Evolutionary conservation across 805 yeast genomes (phyloP).

Genomic region (Tetrapisispora phaffii): DNA sequence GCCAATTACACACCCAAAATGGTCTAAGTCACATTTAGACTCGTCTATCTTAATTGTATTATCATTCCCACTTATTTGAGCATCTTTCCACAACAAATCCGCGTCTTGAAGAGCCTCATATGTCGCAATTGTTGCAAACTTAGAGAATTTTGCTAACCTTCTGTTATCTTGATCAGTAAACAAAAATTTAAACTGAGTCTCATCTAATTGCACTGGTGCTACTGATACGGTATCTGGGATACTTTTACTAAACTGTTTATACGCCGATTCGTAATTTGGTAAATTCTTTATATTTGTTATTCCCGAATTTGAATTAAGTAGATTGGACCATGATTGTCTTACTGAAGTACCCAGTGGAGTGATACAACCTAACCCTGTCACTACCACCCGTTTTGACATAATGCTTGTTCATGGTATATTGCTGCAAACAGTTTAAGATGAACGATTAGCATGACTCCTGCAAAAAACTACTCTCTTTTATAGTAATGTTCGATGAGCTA

Average conservation of each 20-base stretch:
- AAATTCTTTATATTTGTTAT: slow-evolving; percentile 41
- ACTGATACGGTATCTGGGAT: slow-evolving; percentile 60
- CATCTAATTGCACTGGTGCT: slow-evolving; percentile 47
- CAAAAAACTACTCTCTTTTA: no score
- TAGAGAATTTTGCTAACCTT: slow-evolving; percentile 61
- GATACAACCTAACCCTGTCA: slow-evolving; percentile 83
- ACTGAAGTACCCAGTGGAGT: slow-evolving; percentile 79
- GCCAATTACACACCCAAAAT: slow-evolving; percentile 72
- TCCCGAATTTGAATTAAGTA: slow-evolving; percentile 48
- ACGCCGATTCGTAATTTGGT: slow-evolving; percentile 29
- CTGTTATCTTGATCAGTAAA: slow-evolving; percentile 39
- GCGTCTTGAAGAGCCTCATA: slow-evolving; percentile 70
- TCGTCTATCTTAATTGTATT: slow-evolving; percentile 28
- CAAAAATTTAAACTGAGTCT: slow-evolving; percentile 5
- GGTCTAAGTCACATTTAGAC: slow-evolving; percentile 7
- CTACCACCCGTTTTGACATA: slow-evolving; percentile 54
- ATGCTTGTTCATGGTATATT: no score
- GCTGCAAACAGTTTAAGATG: no score
- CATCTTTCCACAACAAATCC: slow-evolving; percentile 28
- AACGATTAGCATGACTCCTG: no score
- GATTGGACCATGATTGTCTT: slow-evolving; percentile 41
- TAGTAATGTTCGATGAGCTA: no score
- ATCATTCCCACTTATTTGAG: slow-evolving; percentile 18
- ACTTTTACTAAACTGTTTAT: slow-evolving; percentile 34
- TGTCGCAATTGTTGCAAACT: slow-evolving; percentile 70